These are phyloP conservation scores for Ochetophila trinervis DNA, from an alignment of 306 rosid species.

Conservation along the genomic window DNA sequence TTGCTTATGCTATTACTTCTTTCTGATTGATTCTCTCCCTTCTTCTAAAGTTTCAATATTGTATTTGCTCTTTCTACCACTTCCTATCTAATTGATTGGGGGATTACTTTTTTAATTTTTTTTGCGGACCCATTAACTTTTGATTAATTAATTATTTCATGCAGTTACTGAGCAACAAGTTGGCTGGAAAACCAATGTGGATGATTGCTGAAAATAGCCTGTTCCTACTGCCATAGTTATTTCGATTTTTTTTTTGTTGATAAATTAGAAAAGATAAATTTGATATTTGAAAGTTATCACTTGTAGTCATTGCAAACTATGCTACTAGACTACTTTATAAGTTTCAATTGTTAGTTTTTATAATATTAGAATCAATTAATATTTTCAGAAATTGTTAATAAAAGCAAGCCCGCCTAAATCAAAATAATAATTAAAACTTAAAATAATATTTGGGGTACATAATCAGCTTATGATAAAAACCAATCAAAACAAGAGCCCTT, in stretches of 20 bases:
- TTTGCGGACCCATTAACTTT: conserved; percentile 23
- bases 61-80: neutral
- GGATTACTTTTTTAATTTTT: neutral
- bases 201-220: neutral
- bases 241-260: neutral
- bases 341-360: too few relatives aligned
- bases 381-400: too few relatives aligned
- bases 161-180: conserved; percentile 13
- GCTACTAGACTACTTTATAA: too few relatives aligned
- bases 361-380: too few relatives aligned
- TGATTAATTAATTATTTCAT: conserved; percentile 10
- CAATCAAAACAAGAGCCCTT: too few relatives aligned
- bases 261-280: too few relatives aligned
- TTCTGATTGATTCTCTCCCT: neutral
- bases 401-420: too few relatives aligned
- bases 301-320: too few relatives aligned
- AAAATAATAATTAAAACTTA: too few relatives aligned
- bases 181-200: conserved; percentile 8
- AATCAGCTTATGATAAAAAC: too few relatives aligned
- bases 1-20: conserved; percentile 3
- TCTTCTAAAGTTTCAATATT: neutral
- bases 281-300: too few relatives aligned
- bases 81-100: conserved; percentile 13
- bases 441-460: too few relatives aligned
- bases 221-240: neutral